Percentiles rank a stretch among this genome's conserved stretches.
These are phyloP conservation scores for Nosema granulosis DNA, from an alignment of 371 early-diverging fungal species.

Conservation along the genomic window DNA sequence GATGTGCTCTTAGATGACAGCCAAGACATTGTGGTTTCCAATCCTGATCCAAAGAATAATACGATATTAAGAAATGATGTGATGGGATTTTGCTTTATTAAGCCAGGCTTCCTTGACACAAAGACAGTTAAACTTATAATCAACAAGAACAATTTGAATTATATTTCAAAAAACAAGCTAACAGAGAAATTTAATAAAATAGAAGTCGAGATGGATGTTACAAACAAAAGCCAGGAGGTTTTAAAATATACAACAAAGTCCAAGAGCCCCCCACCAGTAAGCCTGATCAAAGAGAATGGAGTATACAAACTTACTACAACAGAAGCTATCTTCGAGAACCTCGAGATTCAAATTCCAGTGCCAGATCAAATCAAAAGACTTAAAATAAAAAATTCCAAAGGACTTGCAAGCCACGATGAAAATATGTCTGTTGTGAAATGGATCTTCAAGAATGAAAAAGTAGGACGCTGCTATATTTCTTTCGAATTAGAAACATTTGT, in stretches of 20 bases:
- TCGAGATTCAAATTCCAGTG: background rate
- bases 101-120: slow-evolving; percentile 6
- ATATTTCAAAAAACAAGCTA: slow-evolving; percentile 1
- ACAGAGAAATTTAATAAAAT: slow-evolving; percentile 18
- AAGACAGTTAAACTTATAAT: background rate
- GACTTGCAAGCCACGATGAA: background rate
- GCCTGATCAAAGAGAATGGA: background rate
- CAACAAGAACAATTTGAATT: slow-evolving; percentile 6
- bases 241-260: slow-evolving; percentile 1
- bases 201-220: slow-evolving; percentile 1
- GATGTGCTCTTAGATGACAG: too few relatives aligned
- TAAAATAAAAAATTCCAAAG: background rate
- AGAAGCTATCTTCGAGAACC: background rate
- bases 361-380: background rate
- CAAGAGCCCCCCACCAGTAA: background rate
- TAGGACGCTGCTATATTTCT: too few relatives aligned
- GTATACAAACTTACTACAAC: background rate
- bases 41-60: too few relatives aligned
- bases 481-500: too few relatives aligned
- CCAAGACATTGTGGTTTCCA: too few relatives aligned
- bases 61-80: too few relatives aligned
- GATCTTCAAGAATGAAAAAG: background rate
- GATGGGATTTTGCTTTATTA: slow-evolving; percentile 13
- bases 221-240: background rate
- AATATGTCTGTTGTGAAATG: background rate